Evolutionary conservation across 2,329 filamentous ascomycete species (phyloP), one percentile per base, ranked within the genome.

Genomic region (Bipolaris victoriae): DNA sequence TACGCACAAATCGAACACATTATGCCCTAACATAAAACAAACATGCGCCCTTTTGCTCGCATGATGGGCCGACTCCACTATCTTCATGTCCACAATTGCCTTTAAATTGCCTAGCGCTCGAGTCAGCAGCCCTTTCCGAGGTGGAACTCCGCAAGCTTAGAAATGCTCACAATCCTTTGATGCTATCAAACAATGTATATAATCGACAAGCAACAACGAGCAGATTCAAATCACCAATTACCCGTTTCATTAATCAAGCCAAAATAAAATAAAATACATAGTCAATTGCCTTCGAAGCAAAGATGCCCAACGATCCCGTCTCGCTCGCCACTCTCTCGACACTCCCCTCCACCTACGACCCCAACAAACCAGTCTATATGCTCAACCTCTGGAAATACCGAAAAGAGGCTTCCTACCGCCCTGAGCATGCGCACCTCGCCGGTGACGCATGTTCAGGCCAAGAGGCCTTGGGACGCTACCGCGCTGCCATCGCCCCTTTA

Each of bases 311-410:
- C 20, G 13, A 37, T 37, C 15, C 16, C 18, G 3, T 37, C 7
- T 48, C 33, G 7, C n/a, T 26, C 26, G 13, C 26, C 24, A 33
- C 5, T 20, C 24, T 45, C 13, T 45, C 43, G 4, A 20, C 18
- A 18, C 43, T 45, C 9, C 43, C 43, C 18, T 26, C 43, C 15
- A 45, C 49, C 13, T 50, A 57, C 51, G 50, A 59, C 33, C 52
- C 52, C 49, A 43, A 31, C 7, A 62, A 58, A 49, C 63, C 63
- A 52, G 54, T 68, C 41, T 65, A 48, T 50, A 64, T 66, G 57
- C 62, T 68, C 37, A 65, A 68, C 36, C 60, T 66, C 45, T 63
- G 54, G 55, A 58, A 53, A 16, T 45, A 18, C 7, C 26, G 43
- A 26, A 29, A 33, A 15, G 15, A n/a, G 31, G 26, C 26, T 2